Conservation (phyloP, 306 rosid species). For the Erythrophleum fordii region DNA sequence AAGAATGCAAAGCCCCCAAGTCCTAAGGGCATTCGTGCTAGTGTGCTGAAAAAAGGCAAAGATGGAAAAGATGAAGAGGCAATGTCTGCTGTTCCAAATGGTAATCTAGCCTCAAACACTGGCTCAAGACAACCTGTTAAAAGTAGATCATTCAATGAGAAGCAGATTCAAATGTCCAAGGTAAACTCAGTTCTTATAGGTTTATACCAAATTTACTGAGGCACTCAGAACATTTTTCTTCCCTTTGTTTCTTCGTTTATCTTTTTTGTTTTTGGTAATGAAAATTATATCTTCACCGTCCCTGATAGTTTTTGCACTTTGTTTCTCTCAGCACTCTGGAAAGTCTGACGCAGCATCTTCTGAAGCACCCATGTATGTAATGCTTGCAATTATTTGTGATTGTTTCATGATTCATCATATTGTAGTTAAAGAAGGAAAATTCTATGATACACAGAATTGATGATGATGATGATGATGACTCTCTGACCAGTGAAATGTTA, state of each 20-base stretch:
- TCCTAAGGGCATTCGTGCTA: conserved; percentile 47
- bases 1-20: conserved; percentile 61
- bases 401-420: conserved; percentile 12
- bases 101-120: conserved; percentile 52
- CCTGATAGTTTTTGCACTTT: conserved; percentile 43
- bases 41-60: conserved; percentile 52
- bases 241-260: conserved; percentile 28
- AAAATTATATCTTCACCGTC: conserved; percentile 35
- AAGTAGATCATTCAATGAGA: conserved; percentile 52
- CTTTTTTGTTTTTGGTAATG: conserved; percentile 3
- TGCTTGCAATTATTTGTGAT: conserved; percentile 30
- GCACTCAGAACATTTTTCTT: conserved; percentile 10
- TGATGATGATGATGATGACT: conserved; percentile 19
- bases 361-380: conserved; percentile 65
- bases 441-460: background rate
- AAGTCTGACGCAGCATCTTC: conserved; percentile 68
- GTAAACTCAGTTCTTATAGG: conserved; percentile 44
- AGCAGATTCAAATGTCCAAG: conserved; percentile 58
- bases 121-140: conserved; percentile 60
- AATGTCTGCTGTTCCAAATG: conserved; percentile 66
- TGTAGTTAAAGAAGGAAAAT: conserved; percentile 26
- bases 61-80: conserved; percentile 64
- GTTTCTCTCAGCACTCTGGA: conserved; percentile 66
- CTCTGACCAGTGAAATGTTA: conserved; percentile 33
- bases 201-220: conserved; percentile 28